Evolutionary conservation across 768 basidiomycete species (phyloP).

Genomic region (Amanita inopinata): DNA sequence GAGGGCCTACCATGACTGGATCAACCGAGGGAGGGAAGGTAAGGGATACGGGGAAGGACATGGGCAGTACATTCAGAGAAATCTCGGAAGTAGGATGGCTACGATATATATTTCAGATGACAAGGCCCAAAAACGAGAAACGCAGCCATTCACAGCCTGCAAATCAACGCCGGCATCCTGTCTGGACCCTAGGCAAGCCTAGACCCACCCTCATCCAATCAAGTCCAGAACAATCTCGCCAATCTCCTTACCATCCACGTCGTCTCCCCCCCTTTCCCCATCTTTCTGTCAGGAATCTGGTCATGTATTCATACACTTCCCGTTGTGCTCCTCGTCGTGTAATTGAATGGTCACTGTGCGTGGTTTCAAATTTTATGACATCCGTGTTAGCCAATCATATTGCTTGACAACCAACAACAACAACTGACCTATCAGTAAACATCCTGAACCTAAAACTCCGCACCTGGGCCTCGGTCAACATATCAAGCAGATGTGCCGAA

Average conservation of each 20-base stretch:
- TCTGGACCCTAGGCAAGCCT: conserved; percentile 14
- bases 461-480: conserved; percentile 74
- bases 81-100: neutral
- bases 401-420: conserved; percentile 11
- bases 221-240: conserved; percentile 6
- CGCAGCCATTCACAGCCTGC: neutral
- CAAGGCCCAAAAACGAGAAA: neutral
- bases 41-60: conserved; percentile 21
- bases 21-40: conserved; percentile 4
- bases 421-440: conserved; percentile 86
- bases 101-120: conserved; percentile 1
- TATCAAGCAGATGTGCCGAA: conserved; percentile 84
- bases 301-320: conserved; percentile 85
- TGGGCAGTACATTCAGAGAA: conserved; percentile 11
- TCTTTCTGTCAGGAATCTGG: conserved; percentile 76
- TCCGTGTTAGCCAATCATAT: conserved; percentile 14
- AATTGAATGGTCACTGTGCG: conserved; percentile 71
- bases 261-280: conserved; percentile 80
- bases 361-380: too few relatives aligned
- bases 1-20: neutral
- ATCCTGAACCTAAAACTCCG: conserved; percentile 80
- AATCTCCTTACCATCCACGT: conserved; percentile 40
- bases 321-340: conserved; percentile 61
- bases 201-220: conserved; percentile 6
- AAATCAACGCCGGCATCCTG: conserved; percentile 6